Conservation (phyloP, 495 filamentous ascomycete genomes). For the Lophiotrema nucula region DNA sequence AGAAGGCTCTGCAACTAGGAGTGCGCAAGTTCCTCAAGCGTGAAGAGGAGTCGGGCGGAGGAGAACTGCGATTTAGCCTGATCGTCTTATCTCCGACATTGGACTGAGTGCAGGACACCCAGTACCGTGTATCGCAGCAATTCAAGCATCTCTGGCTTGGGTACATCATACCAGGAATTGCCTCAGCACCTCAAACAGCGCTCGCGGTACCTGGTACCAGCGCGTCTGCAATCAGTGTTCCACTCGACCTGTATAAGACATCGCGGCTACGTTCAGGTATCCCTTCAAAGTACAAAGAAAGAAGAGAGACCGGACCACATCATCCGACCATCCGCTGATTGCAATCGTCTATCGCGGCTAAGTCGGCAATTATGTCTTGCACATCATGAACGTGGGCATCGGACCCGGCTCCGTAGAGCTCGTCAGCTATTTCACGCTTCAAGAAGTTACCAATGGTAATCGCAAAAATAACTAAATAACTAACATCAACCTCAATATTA, state of each 20-base stretch:
- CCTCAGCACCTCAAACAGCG: background rate
- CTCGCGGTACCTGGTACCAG: background rate
- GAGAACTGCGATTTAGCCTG: slow-evolving; percentile 57
- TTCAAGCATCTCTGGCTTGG: no score
- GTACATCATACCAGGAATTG: no score
- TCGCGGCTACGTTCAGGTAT: no score
- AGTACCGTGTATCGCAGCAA: no score
- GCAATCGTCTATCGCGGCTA: slow-evolving; percentile 14
- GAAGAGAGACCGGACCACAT: slow-evolving; percentile 2
- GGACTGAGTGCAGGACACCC: no score
- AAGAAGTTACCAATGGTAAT: no score
- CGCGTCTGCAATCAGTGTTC: no score
- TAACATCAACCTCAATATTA: no score
- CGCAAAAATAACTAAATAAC: no score
- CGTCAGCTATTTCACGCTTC: no score
- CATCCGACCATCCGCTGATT: background rate
- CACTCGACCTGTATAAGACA: no score
- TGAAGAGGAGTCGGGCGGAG: slow-evolving; percentile 47
- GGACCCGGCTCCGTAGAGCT: no score
- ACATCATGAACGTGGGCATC: background rate
- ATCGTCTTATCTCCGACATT: slow-evolving; percentile 49
- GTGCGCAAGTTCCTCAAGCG: slow-evolving; percentile 57
- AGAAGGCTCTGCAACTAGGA: slow-evolving; percentile 61
- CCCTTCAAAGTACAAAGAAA: background rate
- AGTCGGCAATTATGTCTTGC: slow-evolving; percentile 6